phyloP scores from a whole-genome alignment of 495 filamentous ascomycete species.

The Podospora sp. region DNA sequence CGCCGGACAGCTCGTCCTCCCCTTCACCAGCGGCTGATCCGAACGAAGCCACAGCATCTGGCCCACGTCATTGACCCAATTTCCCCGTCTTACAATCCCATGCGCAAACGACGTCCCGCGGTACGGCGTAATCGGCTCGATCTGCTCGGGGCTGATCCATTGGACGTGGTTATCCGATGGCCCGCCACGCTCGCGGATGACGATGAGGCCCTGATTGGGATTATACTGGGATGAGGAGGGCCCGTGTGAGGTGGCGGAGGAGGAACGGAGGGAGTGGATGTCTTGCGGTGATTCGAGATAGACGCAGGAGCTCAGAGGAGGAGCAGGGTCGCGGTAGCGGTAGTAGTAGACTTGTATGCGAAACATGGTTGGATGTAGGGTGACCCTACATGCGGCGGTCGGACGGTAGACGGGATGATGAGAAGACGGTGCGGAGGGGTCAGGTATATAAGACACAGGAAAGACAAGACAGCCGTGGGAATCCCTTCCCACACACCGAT shows the following conservation, averaged over 20 bases:
- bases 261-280: conserved; percentile 7
- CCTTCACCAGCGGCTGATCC: conserved; percentile 19
- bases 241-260: not conserved
- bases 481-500: not conserved
- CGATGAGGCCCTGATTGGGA: conserved; percentile 12
- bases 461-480: not conserved
- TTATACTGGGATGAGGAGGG: not conserved
- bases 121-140: conserved; percentile 18
- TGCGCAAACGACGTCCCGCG: conserved; percentile 14
- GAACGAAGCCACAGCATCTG: conserved; percentile 25
- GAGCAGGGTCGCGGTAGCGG: conserved; percentile 14
- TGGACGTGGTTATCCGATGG: conserved; percentile 33
- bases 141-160: conserved; percentile 25
- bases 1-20: conserved; percentile 15
- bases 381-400: not conserved
- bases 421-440: no score
- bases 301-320: not conserved
- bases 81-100: conserved; percentile 12
- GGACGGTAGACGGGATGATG: not conserved
- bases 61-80: conserved; percentile 14
- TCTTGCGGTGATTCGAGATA: conserved; percentile 25
- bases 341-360: conserved; percentile 19
- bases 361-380: conserved; percentile 6
- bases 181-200: conserved; percentile 31
- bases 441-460: not conserved